phyloP scores from a whole-genome alignment of 1,139 yeast species.

The Casaregolazyma lundiana region DNA sequence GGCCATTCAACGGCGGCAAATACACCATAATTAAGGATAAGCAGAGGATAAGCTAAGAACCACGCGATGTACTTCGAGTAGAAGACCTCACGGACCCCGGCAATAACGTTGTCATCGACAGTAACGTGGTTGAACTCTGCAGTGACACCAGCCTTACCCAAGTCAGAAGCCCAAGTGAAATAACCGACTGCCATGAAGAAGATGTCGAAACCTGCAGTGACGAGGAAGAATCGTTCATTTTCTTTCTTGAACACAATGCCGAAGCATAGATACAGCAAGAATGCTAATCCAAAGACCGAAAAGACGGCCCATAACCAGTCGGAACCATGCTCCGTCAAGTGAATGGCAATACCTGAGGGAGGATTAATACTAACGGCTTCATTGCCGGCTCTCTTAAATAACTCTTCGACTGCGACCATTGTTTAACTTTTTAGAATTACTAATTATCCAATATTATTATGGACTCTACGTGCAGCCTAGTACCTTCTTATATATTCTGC shows the following conservation, averaged over 20 bases:
- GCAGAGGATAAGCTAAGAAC: conserved; percentile 59
- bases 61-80: conserved; percentile 64
- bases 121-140: conserved; percentile 55
- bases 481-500: not conserved
- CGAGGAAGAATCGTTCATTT: conserved; percentile 41
- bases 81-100: conserved; percentile 56
- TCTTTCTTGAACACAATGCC: conserved; percentile 39
- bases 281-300: conserved; percentile 42
- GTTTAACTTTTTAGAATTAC: not conserved
- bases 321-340: conserved; percentile 56
- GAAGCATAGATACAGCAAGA: conserved; percentile 41
- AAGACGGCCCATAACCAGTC: conserved; percentile 72
- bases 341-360: conserved; percentile 42
- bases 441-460: not conserved
- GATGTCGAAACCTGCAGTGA: conserved; percentile 45
- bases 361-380: conserved; percentile 50
- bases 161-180: conserved; percentile 61
- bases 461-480: not conserved
- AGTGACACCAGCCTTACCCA: conserved; percentile 55
- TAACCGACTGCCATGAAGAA: conserved; percentile 49
- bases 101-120: conserved; percentile 30
- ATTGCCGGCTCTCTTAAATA: conserved; percentile 34
- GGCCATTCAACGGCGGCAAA: conserved; percentile 41
- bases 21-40: conserved; percentile 45
- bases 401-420: conserved; percentile 8